phyloP scores from a whole-genome alignment of 2,329 filamentous ascomycete species.

The Phyllosticta citrichinensis region DNA sequence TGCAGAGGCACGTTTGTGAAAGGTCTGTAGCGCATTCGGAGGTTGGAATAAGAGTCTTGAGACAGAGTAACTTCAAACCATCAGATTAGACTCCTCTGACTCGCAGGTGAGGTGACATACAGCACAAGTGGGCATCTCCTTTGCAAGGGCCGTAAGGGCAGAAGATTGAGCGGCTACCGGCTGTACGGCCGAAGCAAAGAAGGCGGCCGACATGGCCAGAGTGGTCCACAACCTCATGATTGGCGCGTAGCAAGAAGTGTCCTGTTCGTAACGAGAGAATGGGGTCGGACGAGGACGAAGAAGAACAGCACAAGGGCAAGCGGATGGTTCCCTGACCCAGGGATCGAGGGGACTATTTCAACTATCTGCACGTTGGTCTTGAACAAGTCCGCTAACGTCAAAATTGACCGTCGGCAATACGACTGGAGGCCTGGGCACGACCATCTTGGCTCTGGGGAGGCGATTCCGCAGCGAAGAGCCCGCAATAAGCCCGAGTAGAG shows the following conservation, averaged over 20 bases:
- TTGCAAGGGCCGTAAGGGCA: neutral
- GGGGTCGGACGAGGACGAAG: neutral
- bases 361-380: neutral
- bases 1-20: constrained; percentile 30
- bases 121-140: constrained; percentile 2
- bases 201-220: constrained; percentile 5
- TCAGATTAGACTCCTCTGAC: neutral
- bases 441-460: neutral
- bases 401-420: neutral
- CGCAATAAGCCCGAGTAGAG: neutral
- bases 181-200: neutral
- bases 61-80: constrained; percentile 15
- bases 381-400: neutral
- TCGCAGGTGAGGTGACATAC: neutral
- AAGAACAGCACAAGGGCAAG: neutral
- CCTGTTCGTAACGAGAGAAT: neutral
- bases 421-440: neutral
- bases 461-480: neutral
- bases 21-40: constrained; percentile 30
- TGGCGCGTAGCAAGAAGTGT: neutral
- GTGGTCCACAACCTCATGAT: constrained; percentile 9
- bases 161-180: neutral
- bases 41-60: constrained; percentile 18
- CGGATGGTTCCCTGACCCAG: neutral
- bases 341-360: constrained; percentile 1